These are phyloP conservation scores for Scedosporium boydii DNA, from an alignment of 2,329 filamentous ascomycete genomes.

Conservation along the genomic window DNA sequence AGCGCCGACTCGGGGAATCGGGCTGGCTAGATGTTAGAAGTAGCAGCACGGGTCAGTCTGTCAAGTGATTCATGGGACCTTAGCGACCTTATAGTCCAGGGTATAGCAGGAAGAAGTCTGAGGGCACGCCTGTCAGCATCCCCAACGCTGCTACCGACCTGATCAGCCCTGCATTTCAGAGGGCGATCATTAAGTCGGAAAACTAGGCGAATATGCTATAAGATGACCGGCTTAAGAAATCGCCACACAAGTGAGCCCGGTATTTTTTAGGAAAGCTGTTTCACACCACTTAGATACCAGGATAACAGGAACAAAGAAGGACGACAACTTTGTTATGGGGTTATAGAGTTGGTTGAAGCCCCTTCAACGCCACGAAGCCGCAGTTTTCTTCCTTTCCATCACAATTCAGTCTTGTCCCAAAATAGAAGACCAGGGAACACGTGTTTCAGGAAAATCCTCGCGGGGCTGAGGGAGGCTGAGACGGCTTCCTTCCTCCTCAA, in stretches of 20 bases:
- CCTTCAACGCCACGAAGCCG: too few relatives aligned
- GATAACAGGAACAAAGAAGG: not conserved
- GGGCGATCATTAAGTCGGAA: not conserved
- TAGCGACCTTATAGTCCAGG: too few relatives aligned
- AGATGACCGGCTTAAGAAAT: not conserved
- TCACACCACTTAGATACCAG: not conserved
- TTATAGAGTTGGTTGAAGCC: too few relatives aligned
- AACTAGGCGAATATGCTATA: not conserved
- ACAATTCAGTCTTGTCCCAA: not conserved
- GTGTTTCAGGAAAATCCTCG: not conserved
- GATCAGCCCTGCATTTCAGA: not conserved
- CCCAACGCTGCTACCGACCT: too few relatives aligned
- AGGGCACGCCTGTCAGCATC: too few relatives aligned
- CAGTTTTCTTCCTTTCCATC: not conserved
- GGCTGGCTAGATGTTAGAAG: too few relatives aligned
- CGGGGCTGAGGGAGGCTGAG: not conserved
- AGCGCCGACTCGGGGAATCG: too few relatives aligned
- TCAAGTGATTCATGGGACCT: too few relatives aligned
- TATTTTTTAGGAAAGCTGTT: not conserved
- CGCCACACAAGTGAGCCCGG: not conserved
- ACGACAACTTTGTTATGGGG: not conserved
- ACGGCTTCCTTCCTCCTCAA: not conserved
- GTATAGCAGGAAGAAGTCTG: too few relatives aligned
- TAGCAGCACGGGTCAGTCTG: too few relatives aligned
- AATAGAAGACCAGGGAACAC: not conserved